Conservation (phyloP, 257 asterid species). For the Anisodus tanguticus region DNA sequence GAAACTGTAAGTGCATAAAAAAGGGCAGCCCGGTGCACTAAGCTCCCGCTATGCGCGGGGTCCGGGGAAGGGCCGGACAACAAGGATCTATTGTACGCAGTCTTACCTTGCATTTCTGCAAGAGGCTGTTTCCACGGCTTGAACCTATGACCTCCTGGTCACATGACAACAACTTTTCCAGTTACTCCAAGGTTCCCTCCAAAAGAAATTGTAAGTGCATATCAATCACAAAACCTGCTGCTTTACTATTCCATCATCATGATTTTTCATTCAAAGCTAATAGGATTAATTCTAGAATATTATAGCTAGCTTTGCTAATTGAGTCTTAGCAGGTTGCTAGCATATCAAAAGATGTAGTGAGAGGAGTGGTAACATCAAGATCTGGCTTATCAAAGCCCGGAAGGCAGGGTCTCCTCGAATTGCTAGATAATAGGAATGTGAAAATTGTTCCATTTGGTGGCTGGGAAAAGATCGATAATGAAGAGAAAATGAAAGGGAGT, state of each 20-base stretch:
- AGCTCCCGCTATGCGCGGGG: no score
- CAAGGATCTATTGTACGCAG: no score
- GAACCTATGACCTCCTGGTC: no score
- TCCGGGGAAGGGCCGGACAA: no score
- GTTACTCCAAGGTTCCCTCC: conserved; percentile 30
- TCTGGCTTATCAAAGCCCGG: conserved; percentile 60
- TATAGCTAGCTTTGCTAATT: conserved; percentile 14
- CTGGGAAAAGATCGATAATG: conserved; percentile 73
- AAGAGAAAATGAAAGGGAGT: conserved; percentile 68
- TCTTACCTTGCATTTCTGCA: no score
- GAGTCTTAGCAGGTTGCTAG: conserved; percentile 61
- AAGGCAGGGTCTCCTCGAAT: conserved; percentile 61
- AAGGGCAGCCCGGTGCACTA: no score
- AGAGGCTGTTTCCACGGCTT: no score
- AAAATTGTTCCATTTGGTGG: conserved; percentile 56
- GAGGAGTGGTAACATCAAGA: conserved; percentile 49
- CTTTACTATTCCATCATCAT: neutral
- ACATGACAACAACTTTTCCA: no score
- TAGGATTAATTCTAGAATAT: neutral
- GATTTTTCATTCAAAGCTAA: neutral
- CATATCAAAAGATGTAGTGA: conserved; percentile 67
- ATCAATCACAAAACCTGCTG: neutral
- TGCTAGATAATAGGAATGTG: conserved; percentile 57
- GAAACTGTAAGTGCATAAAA: conserved; percentile 63
- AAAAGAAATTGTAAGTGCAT: conserved; percentile 65